phyloP scores from a whole-genome alignment of 1,284 basidiomycete genomes.

The Cutaneotrichosporon cutaneum region DNA sequence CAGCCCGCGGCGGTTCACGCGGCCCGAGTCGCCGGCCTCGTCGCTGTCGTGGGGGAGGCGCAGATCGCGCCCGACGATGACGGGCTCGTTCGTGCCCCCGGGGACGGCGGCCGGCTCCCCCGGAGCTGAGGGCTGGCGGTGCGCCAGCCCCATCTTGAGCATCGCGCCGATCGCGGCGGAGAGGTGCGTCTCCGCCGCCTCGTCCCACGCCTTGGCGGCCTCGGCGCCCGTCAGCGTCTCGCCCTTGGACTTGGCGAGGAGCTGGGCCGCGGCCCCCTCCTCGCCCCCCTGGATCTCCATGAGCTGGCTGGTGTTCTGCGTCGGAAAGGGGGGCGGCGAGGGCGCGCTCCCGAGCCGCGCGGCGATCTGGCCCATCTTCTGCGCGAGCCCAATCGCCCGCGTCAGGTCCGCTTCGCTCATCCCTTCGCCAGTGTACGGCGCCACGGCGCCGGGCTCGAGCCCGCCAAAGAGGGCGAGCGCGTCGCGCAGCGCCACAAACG shows the following conservation, averaged over 20 bases:
- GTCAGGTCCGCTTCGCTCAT: conserved; percentile 37
- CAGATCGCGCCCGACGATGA: conserved; percentile 45
- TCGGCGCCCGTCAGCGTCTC: neutral
- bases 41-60: conserved; percentile 27
- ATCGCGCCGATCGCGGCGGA: conserved; percentile 41
- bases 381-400: conserved; percentile 46
- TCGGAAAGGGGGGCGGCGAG: conserved; percentile 18
- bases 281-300: neutral
- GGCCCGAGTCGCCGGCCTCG: conserved; percentile 30
- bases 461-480: conserved; percentile 42
- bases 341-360: conserved; percentile 18
- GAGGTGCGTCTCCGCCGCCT: conserved; percentile 42
- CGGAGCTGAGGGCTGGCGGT: neutral
- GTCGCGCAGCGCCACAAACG: conserved; percentile 38
- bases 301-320: neutral
- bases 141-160: conserved; percentile 39
- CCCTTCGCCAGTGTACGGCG: conserved; percentile 16
- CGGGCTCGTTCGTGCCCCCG: conserved; percentile 12
- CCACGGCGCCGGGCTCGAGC: conserved; percentile 19
- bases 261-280: neutral
- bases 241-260: neutral
- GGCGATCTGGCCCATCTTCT: conserved; percentile 34
- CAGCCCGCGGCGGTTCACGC: conserved; percentile 46
- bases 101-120: no score
- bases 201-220: conserved; percentile 31